Conservation (phyloP, 257 asterid genomes). For the Jasminum sambac region DNA sequence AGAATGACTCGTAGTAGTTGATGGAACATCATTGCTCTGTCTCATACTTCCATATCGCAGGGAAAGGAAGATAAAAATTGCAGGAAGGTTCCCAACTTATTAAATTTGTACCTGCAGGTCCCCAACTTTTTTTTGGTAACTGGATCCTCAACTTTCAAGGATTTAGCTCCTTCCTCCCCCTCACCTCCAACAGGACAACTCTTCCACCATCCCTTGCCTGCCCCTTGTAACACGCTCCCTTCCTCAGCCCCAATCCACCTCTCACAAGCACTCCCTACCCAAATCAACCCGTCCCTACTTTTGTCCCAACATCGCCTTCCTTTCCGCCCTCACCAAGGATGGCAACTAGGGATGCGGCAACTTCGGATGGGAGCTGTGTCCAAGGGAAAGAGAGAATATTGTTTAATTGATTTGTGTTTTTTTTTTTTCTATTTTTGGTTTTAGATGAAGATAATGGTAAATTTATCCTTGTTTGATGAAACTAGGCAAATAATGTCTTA, state of each 20-base stretch:
- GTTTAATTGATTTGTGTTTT: neutral
- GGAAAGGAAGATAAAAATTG: neutral
- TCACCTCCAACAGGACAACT: neutral
- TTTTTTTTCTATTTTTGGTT: neutral
- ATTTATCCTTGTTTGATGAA: neutral
- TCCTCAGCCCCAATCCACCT: neutral
- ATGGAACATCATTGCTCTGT: neutral
- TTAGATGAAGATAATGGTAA: neutral
- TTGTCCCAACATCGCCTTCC: neutral
- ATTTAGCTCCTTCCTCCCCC: neutral
- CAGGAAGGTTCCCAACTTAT: neutral
- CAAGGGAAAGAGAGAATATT: neutral
- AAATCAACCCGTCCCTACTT: neutral
- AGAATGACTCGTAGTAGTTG: neutral
- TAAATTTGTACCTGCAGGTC: neutral
- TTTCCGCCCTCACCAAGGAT: neutral
- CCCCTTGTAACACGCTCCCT: neutral
- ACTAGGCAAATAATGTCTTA: neutral
- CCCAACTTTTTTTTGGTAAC: neutral
- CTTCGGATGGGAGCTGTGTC: neutral
- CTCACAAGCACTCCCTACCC: neutral
- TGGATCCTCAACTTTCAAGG: neutral
- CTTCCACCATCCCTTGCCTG: neutral
- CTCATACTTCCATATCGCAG: neutral
- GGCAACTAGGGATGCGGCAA: neutral